These are phyloP conservation scores for Paraurostyla sp. DNA, from an alignment of 73 alveolate genomes.

Conservation along the genomic window DNA sequence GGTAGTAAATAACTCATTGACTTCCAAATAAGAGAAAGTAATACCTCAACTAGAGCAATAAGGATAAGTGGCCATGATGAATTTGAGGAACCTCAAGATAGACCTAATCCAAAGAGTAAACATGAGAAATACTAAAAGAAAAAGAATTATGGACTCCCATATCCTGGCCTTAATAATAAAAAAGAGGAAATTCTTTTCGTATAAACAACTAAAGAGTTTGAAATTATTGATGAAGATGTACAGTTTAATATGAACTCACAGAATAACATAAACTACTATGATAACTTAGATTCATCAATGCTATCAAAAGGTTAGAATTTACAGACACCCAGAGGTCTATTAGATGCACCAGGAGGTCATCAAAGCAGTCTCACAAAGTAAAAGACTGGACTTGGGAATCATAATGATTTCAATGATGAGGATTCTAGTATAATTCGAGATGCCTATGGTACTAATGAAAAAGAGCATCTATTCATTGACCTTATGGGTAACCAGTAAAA, in stretches of 20 bases:
- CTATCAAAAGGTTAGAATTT: background rate
- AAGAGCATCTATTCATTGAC: no score
- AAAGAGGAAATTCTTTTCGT: background rate
- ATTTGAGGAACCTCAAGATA: background rate
- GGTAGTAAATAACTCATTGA: slow-evolving; percentile 16
- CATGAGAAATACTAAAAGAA: no score
- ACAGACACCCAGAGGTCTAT: background rate
- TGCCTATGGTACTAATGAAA: no score
- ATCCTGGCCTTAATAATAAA: no score
- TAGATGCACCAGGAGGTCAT: background rate
- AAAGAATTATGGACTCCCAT: no score
- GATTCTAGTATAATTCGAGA: no score
- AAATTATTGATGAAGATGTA: slow-evolving; percentile 29
- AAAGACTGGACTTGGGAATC: no score
- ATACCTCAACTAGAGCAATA: background rate
- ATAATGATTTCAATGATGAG: no score
- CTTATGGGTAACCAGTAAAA: no score
- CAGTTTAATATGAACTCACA: background rate
- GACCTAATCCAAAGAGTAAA: no score
- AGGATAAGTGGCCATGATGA: background rate
- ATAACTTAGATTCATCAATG: slow-evolving; percentile 9
- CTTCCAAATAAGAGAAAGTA: slow-evolving; percentile 30
- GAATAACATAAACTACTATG: background rate
- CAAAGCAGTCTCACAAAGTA: no score
- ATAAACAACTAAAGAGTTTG: background rate